Percentiles rank a stretch among this genome's conserved stretches.
Conservation (phyloP, 495 filamentous ascomycete genomes). For the Neurospora sp. region DNA sequence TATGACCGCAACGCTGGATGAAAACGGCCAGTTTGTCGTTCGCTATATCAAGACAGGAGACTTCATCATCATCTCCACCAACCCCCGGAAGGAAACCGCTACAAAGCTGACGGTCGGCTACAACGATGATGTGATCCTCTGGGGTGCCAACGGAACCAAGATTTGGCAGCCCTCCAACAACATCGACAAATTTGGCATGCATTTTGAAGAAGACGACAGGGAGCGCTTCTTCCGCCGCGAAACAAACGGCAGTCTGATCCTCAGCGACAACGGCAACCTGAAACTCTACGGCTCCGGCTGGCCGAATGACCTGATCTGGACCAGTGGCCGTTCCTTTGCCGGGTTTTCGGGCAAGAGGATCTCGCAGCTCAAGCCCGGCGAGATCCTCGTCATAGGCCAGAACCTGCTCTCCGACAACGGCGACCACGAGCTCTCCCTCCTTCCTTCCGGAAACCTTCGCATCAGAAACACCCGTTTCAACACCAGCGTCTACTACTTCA, state of each 20-base stretch:
- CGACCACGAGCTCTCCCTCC: neutral
- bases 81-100: neutral
- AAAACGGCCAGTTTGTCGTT: neutral
- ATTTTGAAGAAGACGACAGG: neutral
- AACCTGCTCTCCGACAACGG: neutral
- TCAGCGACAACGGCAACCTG: neutral
- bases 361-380: neutral
- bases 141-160: neutral
- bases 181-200: neutral
- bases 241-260: neutral
- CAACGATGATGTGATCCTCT: neutral
- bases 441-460: neutral
- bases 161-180: neutral
- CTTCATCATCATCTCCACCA: neutral
- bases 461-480: neutral
- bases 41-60: neutral
- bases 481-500: neutral
- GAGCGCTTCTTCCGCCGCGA: neutral
- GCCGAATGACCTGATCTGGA: neutral
- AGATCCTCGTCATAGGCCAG: neutral
- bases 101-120: neutral
- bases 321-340: neutral
- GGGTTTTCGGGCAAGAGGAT: neutral
- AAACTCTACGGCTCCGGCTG: neutral
- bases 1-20: neutral